Percentiles rank a stretch among this genome's conserved stretches.
phyloP scores from a whole-genome alignment of 169 alveolate species.

The Miamiensis avidus region DNA sequence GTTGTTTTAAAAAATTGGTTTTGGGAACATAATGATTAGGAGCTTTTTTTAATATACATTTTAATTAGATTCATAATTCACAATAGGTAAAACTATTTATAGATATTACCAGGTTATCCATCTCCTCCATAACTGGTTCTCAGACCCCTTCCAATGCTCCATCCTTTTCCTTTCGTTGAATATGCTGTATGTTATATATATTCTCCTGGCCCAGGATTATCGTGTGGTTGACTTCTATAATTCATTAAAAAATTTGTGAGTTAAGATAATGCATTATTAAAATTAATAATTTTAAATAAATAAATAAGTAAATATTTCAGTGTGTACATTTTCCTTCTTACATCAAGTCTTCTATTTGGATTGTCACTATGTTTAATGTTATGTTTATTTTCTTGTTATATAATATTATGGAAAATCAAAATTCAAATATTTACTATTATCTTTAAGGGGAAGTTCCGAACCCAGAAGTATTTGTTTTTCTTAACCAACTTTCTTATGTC shows the following conservation, averaged over 20 bases:
- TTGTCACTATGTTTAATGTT: not conserved
- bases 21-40: not conserved
- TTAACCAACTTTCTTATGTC: not conserved
- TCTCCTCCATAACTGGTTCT: not conserved
- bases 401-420: no score
- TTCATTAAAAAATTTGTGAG: no score
- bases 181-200: no score
- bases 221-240: not conserved
- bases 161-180: not conserved
- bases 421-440: not conserved
- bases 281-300: no score
- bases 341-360: not conserved
- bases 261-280: no score
- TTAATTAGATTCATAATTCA: no score
- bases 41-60: not conserved
- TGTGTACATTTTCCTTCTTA: not conserved
- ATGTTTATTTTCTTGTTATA: not conserved
- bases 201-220: not conserved
- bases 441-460: not conserved
- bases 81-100: no score
- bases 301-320: no score
- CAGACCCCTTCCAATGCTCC: not conserved
- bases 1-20: not conserved
- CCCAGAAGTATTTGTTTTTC: not conserved
- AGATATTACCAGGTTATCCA: not conserved